Evolutionary conservation across 345 rosid species (phyloP), one percentile per base, ranked within the genome.

Genomic region (Barbarea vulgaris): DNA sequence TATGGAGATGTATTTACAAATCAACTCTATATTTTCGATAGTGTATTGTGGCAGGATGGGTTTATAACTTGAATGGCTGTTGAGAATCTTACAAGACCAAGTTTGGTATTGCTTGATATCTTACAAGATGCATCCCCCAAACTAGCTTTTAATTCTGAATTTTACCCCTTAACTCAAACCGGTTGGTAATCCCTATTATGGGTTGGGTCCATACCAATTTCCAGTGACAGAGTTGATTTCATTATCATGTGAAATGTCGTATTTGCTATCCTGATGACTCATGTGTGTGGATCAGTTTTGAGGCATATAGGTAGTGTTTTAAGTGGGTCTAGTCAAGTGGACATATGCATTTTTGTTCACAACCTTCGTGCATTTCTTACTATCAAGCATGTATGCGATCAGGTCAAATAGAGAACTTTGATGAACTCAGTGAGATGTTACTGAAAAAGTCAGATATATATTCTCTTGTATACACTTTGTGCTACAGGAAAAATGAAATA

Each of bases 391-490:
- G 55, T 13, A 52, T 6, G 15, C 1, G 33, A 36, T 25, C 60
- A 53, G 51, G 17, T 24, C n/a, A 6, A 30, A 62, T 51, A 62
- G 25, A 25, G n/a, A 52, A 41, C 19, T 53, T 53, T 73, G 55
- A 41, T 73, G 54, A 63, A 64, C 31, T 73, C 63, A n/a, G 24
- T 73, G 15, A 27, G 63, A 53, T 28, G 14, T 12, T 57, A 39
- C 24, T 57, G 55, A 44, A 42, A 70, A 70, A 19, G 14, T 7
- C 28, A 28, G 18, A 42, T 42, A 4, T 39, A 51, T 52, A 51
- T 53, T 39, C 55, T 73, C 54, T 73, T 64, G 70, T 46, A 30
- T 53, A 64, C 70, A 64, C 55, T 73, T 73, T 53, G 63, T 63
- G 58, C 17, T 41, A 51, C 69, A 73, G 54, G 55, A 24, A 63